Base-by-base conservation (phyloP, 2,329 filamentous ascomycete genomes). In the Dendryphion nanum region DNA sequence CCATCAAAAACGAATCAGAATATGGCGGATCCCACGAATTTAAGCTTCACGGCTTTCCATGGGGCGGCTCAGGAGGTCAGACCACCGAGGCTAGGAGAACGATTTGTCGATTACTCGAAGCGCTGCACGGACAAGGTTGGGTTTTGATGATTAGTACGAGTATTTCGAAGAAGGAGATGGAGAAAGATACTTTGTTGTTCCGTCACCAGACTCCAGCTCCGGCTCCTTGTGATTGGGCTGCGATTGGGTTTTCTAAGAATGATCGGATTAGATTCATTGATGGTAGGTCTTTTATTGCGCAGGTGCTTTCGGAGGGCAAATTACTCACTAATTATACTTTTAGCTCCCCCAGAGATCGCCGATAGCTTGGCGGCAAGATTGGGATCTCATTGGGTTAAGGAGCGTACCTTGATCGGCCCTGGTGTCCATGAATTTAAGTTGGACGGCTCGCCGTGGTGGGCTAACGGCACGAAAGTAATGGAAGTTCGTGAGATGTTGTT, bases 131-230 rank as follows among this genome's bases (percentile, higher is more conserved):
- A 6, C 41, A 50, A 16, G 68, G 68, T 2, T 70, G 67, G 67
- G 56, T 69, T 2, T 35, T 70, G 21, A 64, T 59, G 21, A 44
- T 59, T 4, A 57, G 53, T 14, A 63, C 66, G 2, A 64, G 69
- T 43, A 44, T 65, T 2, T 62, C 53, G 40, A 67, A 62, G 40
- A 63, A 53, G 16, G 31, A 39, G 18, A 28, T 19, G 4, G 60
- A 65, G 39, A 65, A 61, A 42, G 65, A 69, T 40, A 63, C 64
- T 0, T 41, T 71, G 12, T 37, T 70, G 14, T 69, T 71, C 39
- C 47, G 67, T 3, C 50, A 63, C 20, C 66, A 69, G 37, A 46
- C 50, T 13, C 53, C 55, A 1, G 44, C 59, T 0, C 68, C 66
- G 0, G 58, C 61, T 6, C 47, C 42, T 5, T 63, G 61, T 35